Base-by-base conservation (phyloP, 352 stramenopile genomes). In the Pythium insidiosum region DNA sequence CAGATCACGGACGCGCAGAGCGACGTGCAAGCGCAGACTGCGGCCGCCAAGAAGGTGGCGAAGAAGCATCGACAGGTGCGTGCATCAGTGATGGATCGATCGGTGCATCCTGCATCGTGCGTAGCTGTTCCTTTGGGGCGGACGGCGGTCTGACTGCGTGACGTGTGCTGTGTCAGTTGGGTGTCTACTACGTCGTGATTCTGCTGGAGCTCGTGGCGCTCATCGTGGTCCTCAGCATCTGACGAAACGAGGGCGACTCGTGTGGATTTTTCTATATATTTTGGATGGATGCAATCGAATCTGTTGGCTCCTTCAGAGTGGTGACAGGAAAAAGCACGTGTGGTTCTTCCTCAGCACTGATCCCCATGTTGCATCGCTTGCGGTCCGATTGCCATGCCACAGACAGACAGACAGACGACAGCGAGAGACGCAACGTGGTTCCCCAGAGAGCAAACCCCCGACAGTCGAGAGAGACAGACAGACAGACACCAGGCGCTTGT, bases 121-220 rank as follows among this genome's bases (percentile, higher is more conserved):
- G 12, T 10, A 37, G 2, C 4, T 1, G 31, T n/a, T 16, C 18
- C 6, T 21, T 3, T 40, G 9, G 7, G 30, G 5, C 6, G 16
- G 42, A 4, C 21, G 3, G 11, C 9, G 15, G 22, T 13, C 31
- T 49, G 13, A 49, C n/a, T 13, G 4, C 20, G 20, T 25, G 28
- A 15, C 28, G 28, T 45, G 22, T 46, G 38, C 11, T 33, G 3
- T 28, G 1, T 25, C 31, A 68, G 57, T 50, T 84, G 29, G 63
- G 66, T 45, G 56, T 43, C 25, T 84, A 80, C 50, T 84, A 84
- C 53, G 50, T 71, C 13, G 54, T 85, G 48, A 83, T 85, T 31
- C 9, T 66, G n/a, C 38, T 81, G 18, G 51, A 82, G 26, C 30
- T 55, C n/a, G 57, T 47, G 6, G 73, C 54, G 15, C 56, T 85